These are phyloP conservation scores for Trichophyton schoenleinii DNA, from an alignment of 2,329 filamentous ascomycete species.

Conservation along the genomic window DNA sequence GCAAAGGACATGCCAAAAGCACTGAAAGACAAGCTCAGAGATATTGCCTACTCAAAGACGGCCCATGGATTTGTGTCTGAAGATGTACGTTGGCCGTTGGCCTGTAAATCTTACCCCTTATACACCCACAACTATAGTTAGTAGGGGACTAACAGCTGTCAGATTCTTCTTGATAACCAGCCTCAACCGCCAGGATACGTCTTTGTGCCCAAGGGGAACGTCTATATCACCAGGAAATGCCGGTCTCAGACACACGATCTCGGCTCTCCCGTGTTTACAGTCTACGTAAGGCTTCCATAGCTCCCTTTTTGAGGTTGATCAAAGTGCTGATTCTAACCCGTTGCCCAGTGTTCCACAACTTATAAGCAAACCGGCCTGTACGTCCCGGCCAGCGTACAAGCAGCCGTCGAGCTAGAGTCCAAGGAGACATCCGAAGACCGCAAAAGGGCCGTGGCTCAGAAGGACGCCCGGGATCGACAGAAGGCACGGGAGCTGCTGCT, in stretches of 20 bases:
- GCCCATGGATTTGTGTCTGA: background rate
- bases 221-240: constrained; percentile 34
- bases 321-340: background rate
- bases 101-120: background rate
- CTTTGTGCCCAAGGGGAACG: constrained; percentile 32
- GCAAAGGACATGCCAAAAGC: background rate
- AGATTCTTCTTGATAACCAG: constrained; percentile 24
- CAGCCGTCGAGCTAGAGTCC: constrained; percentile 27
- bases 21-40: background rate
- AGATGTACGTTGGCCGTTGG: background rate
- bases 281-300: constrained; percentile 23
- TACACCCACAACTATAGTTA: too few relatives aligned
- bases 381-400: constrained; percentile 29
- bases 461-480: constrained; percentile 22
- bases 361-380: constrained; percentile 32
- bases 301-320: background rate
- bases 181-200: constrained; percentile 23
- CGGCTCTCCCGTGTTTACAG: constrained; percentile 22
- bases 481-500: constrained; percentile 20
- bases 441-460: constrained; percentile 26
- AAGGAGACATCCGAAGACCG: constrained; percentile 30
- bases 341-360: constrained; percentile 19
- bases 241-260: constrained; percentile 26
- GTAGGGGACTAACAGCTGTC: background rate
- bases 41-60: background rate